A percentile compares a stretch with the other conserved stretches of the same genome.
Evolutionary conservation across 441 rosid genomes (phyloP).

Genomic region (Viola pubescens): DNA sequence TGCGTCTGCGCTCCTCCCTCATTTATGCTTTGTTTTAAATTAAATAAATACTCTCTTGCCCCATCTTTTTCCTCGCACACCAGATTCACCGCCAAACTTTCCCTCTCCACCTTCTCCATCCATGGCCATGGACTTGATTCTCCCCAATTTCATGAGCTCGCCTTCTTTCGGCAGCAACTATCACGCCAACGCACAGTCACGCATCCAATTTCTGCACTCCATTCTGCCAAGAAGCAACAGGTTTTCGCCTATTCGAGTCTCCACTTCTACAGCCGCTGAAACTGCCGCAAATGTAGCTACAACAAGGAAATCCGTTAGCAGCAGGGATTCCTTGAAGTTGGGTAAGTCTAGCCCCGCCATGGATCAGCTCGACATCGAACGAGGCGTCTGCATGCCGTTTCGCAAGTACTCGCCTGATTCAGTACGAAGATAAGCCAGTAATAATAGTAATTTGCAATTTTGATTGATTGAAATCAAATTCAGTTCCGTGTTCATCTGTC

Average conservation of each 20-base stretch:
- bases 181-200: conserved; percentile 1
- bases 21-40: too few species aligned
- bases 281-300: conserved; percentile 12
- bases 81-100: too few species aligned
- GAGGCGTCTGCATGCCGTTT: conserved; percentile 93
- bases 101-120: too few species aligned
- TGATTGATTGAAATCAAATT: conserved; percentile 1
- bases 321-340: conserved; percentile 5
- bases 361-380: conserved; percentile 87
- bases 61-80: too few species aligned
- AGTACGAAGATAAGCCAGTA: conserved; percentile 36
- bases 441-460: neutral
- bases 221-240: conserved; percentile 15
- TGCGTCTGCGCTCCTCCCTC: too few species aligned
- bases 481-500: neutral
- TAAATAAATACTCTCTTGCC: too few species aligned
- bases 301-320: conserved; percentile 5
- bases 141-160: conserved; percentile 24
- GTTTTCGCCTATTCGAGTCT: conserved; percentile 18
- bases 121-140: conserved; percentile 31
- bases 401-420: conserved; percentile 92
- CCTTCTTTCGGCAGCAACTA: conserved; percentile 11
- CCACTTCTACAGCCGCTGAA: conserved; percentile 19
- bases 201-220: conserved; percentile 3
- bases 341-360: conserved; percentile 55